Conservation (phyloP, 1,284 basidiomycete genomes). For the Apiotrichum sp. region DNA sequence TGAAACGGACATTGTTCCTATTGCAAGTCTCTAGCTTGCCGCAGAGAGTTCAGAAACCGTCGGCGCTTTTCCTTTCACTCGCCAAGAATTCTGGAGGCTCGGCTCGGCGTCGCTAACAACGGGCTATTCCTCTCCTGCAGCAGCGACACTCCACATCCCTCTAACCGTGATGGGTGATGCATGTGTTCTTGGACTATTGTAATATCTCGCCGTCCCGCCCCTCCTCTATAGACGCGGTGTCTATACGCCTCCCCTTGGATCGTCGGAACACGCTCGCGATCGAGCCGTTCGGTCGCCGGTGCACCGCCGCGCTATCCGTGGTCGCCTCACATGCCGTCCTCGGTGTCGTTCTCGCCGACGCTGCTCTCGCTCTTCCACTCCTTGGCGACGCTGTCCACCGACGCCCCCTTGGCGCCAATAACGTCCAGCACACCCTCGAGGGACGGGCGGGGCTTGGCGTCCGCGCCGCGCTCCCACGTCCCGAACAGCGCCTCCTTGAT, state of each 20-base stretch:
- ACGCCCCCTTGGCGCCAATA: conserved; percentile 25
- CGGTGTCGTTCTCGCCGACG: conserved; percentile 10
- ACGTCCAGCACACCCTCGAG: conserved; percentile 39
- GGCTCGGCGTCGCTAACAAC: too few species aligned
- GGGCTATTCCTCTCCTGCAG: too few species aligned
- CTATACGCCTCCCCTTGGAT: background rate
- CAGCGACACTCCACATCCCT: too few species aligned
- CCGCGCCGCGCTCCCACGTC: conserved; percentile 31
- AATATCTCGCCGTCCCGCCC: too few species aligned
- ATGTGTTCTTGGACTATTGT: background rate
- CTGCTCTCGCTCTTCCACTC: conserved; percentile 28
- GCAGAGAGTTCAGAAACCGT: too few species aligned
- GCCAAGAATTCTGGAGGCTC: too few species aligned
- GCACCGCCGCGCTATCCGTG: too few species aligned
- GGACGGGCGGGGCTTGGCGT: conserved; percentile 20
- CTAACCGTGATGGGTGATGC: conserved; percentile 5
- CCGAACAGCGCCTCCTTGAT: conserved; percentile 42
- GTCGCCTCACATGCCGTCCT: conserved; percentile 10
- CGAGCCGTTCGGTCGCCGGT: too few species aligned
- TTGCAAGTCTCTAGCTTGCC: too few species aligned
- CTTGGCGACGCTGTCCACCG: conserved; percentile 20
- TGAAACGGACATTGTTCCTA: too few species aligned
- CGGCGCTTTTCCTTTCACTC: too few species aligned
- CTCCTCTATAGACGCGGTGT: background rate
- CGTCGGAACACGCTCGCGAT: too few species aligned